Conservation (phyloP, 106 monocot species). For the Dendrobium huoshanense region DNA sequence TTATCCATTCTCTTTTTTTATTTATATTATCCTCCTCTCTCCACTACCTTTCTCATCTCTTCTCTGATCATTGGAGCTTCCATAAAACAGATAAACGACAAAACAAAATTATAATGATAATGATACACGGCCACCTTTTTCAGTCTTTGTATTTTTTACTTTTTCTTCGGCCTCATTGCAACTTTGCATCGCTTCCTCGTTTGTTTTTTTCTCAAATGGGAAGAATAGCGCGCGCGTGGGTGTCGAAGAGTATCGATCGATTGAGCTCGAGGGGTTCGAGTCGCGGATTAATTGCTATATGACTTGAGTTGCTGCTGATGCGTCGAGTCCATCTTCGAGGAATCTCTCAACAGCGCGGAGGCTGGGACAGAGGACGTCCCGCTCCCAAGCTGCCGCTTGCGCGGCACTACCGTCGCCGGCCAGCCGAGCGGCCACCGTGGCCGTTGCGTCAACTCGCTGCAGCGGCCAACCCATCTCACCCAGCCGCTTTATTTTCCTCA, state of each 20-base stretch:
- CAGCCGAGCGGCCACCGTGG: slow-evolving; percentile 22
- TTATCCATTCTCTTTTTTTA: not conserved
- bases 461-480: slow-evolving; percentile 40
- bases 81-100: not conserved
- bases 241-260: not conserved
- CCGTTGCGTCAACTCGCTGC: slow-evolving; percentile 54
- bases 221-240: not conserved
- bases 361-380: slow-evolving; percentile 33
- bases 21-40: not conserved
- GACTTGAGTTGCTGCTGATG: not conserved
- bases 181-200: not conserved
- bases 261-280: not conserved
- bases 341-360: slow-evolving; percentile 14
- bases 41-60: not conserved
- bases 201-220: not conserved
- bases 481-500: slow-evolving; percentile 51
- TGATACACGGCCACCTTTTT: not conserved
- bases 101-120: not conserved
- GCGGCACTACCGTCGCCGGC: slow-evolving; percentile 9
- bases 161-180: not conserved
- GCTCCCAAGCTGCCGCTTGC: slow-evolving; percentile 32
- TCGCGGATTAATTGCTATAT: not conserved
- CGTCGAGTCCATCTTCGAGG: not conserved
- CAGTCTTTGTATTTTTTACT: not conserved
- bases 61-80: too few relatives aligned